phyloP scores from a whole-genome alignment of 1,284 basidiomycete species.

The Tranzscheliella williamsii region DNA sequence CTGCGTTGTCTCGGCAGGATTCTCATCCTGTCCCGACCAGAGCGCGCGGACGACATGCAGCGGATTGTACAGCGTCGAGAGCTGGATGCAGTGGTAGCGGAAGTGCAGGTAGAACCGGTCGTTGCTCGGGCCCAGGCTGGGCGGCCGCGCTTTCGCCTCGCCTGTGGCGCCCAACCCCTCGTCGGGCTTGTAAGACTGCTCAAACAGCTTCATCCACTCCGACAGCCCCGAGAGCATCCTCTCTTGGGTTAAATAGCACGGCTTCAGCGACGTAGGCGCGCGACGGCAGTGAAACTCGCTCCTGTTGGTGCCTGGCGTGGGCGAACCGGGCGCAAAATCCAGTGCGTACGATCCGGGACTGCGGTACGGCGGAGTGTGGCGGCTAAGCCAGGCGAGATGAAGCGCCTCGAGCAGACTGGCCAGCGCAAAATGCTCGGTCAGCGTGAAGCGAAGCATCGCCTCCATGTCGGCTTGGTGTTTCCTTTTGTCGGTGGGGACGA shows the following conservation, averaged over 20 bases:
- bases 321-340: constrained; percentile 12
- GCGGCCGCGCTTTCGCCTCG: background rate
- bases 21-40: background rate
- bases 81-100: constrained; percentile 26
- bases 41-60: constrained; percentile 33
- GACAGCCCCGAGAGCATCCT: constrained; percentile 27
- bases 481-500: constrained; percentile 1
- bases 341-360: constrained; percentile 23
- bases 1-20: constrained; percentile 1
- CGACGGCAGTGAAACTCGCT: background rate
- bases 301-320: background rate
- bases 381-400: constrained; percentile 27
- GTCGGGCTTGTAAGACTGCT: constrained; percentile 18
- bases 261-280: background rate
- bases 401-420: constrained; percentile 25
- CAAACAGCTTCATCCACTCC: constrained; percentile 26
- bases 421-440: constrained; percentile 35
- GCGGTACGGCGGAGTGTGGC: constrained; percentile 20
- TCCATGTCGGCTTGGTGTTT: constrained; percentile 1
- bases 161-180: background rate
- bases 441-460: constrained; percentile 19
- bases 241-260: constrained; percentile 1
- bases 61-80: constrained; percentile 25
- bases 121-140: constrained; percentile 29
- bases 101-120: constrained; percentile 33